Conservation (phyloP, 768 basidiomycete species). For the Phaeolepiota aurea region DNA sequence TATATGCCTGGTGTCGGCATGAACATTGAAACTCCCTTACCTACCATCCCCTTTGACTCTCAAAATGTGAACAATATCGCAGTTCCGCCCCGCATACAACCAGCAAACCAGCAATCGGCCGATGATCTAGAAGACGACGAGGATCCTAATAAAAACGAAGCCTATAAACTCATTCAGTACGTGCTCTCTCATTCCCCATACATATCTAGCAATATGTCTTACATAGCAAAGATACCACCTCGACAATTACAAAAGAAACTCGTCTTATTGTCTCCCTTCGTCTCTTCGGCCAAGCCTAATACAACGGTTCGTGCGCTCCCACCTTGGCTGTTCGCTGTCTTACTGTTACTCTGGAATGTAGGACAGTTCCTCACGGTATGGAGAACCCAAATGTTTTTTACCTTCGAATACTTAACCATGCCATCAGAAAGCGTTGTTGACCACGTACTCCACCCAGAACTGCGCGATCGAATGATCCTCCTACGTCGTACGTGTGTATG, state of each 20-base stretch:
- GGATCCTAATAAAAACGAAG: slow-evolving; percentile 71
- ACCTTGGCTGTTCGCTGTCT: slow-evolving; percentile 4
- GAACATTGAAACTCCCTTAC: slow-evolving; percentile 44
- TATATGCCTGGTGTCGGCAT: slow-evolving; percentile 56
- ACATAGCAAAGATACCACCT: slow-evolving; percentile 67
- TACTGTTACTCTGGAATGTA: slow-evolving; percentile 17
- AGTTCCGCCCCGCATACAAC: slow-evolving; percentile 24
- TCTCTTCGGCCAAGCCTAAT: slow-evolving; percentile 84
- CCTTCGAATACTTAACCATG: too few relatives aligned
- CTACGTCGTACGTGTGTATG: slow-evolving; percentile 73
- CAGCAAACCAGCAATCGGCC: slow-evolving; percentile 16
- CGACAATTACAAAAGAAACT: slow-evolving; percentile 82
- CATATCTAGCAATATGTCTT: slow-evolving; percentile 1
- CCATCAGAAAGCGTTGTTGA: slow-evolving; percentile 87
- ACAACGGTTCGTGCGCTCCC: slow-evolving; percentile 47
- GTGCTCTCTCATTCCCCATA: slow-evolving; percentile 16
- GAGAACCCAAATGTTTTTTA: slow-evolving; percentile 8
- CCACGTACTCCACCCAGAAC: slow-evolving; percentile 78
- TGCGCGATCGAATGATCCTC: slow-evolving; percentile 88
- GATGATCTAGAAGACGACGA: slow-evolving; percentile 54
- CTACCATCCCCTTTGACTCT: slow-evolving; percentile 40
- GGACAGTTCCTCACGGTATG: slow-evolving; percentile 80
- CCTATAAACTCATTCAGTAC: slow-evolving; percentile 75
- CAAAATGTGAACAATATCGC: slow-evolving; percentile 15
- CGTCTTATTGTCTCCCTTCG: slow-evolving; percentile 79